phyloP scores from a whole-genome alignment of 371 early-diverging fungal genomes.

The Capillidium heterosporum region DNA sequence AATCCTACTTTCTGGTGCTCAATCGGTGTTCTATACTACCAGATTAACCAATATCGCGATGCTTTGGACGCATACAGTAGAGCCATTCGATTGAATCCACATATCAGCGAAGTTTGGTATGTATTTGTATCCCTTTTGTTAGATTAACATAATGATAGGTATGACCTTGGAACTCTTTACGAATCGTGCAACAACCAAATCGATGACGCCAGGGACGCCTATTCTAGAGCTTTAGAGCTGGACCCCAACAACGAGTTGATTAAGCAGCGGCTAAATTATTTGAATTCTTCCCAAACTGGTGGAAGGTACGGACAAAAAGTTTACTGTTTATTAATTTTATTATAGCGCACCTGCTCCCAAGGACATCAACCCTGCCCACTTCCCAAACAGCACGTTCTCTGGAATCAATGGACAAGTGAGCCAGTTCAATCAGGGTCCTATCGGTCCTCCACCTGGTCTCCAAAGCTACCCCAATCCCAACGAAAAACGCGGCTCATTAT shows the following conservation, averaged over 20 bases:
- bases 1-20: constrained; percentile 98
- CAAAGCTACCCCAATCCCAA: constrained; percentile 11
- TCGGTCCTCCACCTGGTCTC: constrained; percentile 18
- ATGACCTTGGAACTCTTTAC: constrained; percentile 88
- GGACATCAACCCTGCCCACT: constrained; percentile 28
- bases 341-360: constrained; percentile 32
- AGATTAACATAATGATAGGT: constrained; percentile 6
- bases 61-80: constrained; percentile 94
- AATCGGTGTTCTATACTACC: constrained; percentile 93
- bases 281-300: constrained; percentile 18
- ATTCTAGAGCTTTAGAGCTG: constrained; percentile 77
- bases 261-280: constrained; percentile 47
- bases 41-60: constrained; percentile 87
- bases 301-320: not conserved
- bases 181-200: constrained; percentile 96
- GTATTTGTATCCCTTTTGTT: not conserved
- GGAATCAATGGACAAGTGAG: not conserved
- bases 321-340: constrained; percentile 6
- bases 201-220: constrained; percentile 92
- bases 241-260: constrained; percentile 72
- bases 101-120: constrained; percentile 92
- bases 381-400: constrained; percentile 6
- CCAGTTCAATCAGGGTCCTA: constrained; percentile 11
- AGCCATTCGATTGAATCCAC: constrained; percentile 85
- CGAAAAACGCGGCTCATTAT: not conserved